Evolutionary conservation across 2,329 filamentous ascomycete genomes (phyloP), one percentile per base, ranked within the genome.

Genomic region (Fragosphaeria purpurea): DNA sequence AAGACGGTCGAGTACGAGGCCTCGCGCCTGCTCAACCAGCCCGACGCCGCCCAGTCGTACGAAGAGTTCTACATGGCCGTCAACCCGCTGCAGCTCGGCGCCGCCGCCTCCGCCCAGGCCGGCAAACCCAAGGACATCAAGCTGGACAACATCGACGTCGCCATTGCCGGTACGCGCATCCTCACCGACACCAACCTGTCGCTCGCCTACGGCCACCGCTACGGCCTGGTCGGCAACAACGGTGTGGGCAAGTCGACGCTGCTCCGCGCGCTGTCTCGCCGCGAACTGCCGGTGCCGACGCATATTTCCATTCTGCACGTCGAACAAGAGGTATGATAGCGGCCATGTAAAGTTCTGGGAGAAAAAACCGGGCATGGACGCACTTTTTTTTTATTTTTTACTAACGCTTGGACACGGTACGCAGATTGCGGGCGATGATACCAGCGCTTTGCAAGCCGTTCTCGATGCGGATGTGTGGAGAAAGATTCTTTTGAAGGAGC

Each of bases 51-150:
- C 10, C 85, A 95, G 74, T 94, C 88, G 41, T 98, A 98, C 66
- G 93, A 98, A 70, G 93, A 98, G 66, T 97, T 98, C 71, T 98
- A 95, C 79, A 97, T 98, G 93, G 85, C 88, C 49, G 93, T 98
- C 73, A 98, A 98, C 68, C 93, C 93, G 54, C 78, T 98, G 56
- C 91, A 97, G 65, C 63, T 97, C 54, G 91, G 89, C 50, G 71
- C 76, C 57, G 68, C 78, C 54, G 90, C 88, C 47, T 71, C 76
- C 57, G 67, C 79, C 51, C 68, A 83, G 53, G 77, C 83, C 35
- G 79, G 81, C 58, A 98, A 97, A 82, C 95, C 90, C 68, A 98
- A 98, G 76, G 93, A 98, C 65, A 90, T 98, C 76, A 98, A 97
- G 73, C 75, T 98, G 59, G 93, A 98, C 69, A 89, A 87, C 60